Evolutionary conservation across 2,329 filamentous ascomycete species (phyloP), one percentile per base, ranked within the genome.

Genomic region (Aspergillus alliaceus): DNA sequence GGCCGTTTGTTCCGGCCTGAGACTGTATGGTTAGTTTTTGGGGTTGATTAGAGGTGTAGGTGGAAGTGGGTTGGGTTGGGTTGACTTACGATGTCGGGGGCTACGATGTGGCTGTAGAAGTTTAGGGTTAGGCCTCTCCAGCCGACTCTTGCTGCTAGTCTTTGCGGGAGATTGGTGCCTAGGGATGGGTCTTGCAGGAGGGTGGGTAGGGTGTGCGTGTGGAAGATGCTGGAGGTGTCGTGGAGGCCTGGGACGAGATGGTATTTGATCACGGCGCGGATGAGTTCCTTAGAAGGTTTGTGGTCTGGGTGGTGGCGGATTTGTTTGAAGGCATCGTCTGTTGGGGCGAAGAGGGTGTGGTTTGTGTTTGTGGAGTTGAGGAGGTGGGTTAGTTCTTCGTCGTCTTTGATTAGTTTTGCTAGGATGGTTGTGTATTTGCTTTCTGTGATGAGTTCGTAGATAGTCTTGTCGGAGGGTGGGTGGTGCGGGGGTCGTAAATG

Each of bases 341-440:
- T 86, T 0, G 93, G 93, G 2, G 90, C 89, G 67, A 96, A 96
- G 51, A 95, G 75, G 1, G 93, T 96, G 68, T 88, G 85, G 73
- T 93, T 93, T 22, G 84, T 79, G 34, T 83, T 76, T 1, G 90
- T 93, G 67, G 84, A 84, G 75, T 96, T 95, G 27, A 97, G 83
- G 3, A 86, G 72, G 53, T 88, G 73, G 34, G 93, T 86, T 0
- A 96, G 78, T 52, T 90, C 85, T 1, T 86, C 82, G 69, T 90
- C 87, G 59, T 91, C 82, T 59, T 89, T 82, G 64, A 96, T 83
- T n/a, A 92, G 78, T 69, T 88, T 84, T 27, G 88, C 86, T 44
- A 96, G 88, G 72, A 87, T 89, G 49, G 85, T 89, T 1, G 90
- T 93, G 75, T 90, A 84, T 67, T 92, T 89, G 77, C 84, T 89